phyloP scores from a whole-genome alignment of 441 rosid species.

The Erysimum pusillum region DNA sequence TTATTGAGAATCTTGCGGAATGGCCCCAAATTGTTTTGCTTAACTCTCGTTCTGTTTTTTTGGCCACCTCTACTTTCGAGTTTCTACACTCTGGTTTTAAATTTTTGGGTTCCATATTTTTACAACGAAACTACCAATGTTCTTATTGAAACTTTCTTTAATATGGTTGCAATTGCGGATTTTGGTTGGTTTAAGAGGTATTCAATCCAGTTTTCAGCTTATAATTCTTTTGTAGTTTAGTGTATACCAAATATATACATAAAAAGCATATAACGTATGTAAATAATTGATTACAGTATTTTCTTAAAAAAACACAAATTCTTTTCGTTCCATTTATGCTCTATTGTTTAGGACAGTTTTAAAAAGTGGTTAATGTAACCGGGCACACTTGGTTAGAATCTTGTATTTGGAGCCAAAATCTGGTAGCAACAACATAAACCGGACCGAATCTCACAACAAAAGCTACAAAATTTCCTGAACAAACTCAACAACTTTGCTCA shows the following conservation, averaged over 20 bases:
- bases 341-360: too few species aligned
- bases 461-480: slow-evolving; percentile 36
- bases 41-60: not conserved
- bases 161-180: too few species aligned
- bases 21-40: slow-evolving; percentile 14
- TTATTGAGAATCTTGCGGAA: slow-evolving; percentile 39
- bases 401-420: not conserved
- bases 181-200: too few species aligned
- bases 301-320: too few species aligned
- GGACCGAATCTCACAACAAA: slow-evolving; percentile 17
- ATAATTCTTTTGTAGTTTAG: too few species aligned
- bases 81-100: not conserved
- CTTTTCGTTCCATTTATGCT: too few species aligned
- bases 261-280: too few species aligned
- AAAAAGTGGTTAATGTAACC: not conserved
- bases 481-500: slow-evolving; percentile 29
- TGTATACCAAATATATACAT: too few species aligned
- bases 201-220: too few species aligned
- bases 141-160: too few species aligned
- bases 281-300: too few species aligned
- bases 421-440: slow-evolving; percentile 24
- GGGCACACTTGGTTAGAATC: slow-evolving; percentile 9
- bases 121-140: not conserved
- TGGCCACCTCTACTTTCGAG: not conserved
- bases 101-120: too few species aligned